Base-by-base conservation (phyloP, 2,329 filamentous ascomycete species). In the Hypoxylon sp. region DNA sequence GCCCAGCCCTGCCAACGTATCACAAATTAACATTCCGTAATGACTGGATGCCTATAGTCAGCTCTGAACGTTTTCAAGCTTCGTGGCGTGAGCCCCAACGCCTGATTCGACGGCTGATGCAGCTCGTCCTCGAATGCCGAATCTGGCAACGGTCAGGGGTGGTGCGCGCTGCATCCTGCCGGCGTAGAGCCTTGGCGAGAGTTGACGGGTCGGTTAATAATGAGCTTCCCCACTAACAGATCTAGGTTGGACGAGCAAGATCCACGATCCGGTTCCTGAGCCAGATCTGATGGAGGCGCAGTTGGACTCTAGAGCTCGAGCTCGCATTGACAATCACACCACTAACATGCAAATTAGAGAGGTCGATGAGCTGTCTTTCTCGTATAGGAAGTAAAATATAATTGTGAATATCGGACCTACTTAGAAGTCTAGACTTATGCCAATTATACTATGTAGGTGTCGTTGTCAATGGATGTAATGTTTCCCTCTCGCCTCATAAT, bases 181-280 rank as follows among this genome's bases (percentile, higher is more conserved):
- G 46, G 42, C 42, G 46, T 31, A 51, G 31, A 55, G 56, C 53
- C 40, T 69, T 65, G 61, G 63, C 69, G 31, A 59, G 53, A 22
- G 13, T 37, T 61, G 22, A 60, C 46, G 44, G 55, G 51, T 56
- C 51, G 53, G 42, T 53, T 44, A 58, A 64, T 62, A 40, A 27
- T 59, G 30, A 53, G 31, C 6, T 54, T 60, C 48, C 50, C 68
- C 66, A 64, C 64, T 66, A 22, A 31, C 7, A 58, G 63, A 63
- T 68, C 50, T 60, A 44, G 58, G 44, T 25, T 55, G 57, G 42
- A 55, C 65, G 57, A 56, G 49, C 46, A 20, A 61, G 51, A 62
- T 63, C 27, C 55, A 55, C 68, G 62, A 67, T 70, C 51, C 61
- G 64, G 53, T 68, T 30, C 64, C 64, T 71, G 71, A 62, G 31